A percentile compares a stretch with the other conserved stretches of the same genome.
Conservation (phyloP, 179 eudicot species). For the Patellifolia procumbens region DNA sequence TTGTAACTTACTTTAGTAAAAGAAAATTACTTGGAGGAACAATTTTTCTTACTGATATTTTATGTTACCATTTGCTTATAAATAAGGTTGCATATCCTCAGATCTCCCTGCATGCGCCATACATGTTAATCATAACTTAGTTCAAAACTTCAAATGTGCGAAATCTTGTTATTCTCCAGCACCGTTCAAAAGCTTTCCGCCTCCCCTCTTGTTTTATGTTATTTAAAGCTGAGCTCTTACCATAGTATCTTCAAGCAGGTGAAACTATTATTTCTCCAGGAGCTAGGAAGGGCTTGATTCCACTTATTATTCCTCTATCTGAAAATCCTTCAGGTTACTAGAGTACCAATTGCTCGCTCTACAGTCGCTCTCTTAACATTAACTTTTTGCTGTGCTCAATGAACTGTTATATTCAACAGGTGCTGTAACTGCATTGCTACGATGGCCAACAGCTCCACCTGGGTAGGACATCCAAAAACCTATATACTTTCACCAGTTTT, state of each 20-base stretch:
- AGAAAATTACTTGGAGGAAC: background rate
- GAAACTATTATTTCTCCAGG: conserved; percentile 76
- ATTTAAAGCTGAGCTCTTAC: background rate
- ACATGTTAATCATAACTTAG: too few relatives aligned
- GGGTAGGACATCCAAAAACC: conserved; percentile 53
- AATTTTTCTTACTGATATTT: background rate
- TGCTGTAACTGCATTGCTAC: conserved; percentile 69
- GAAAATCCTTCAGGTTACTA: conserved; percentile 57
- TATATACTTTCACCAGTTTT: conserved; percentile 18
- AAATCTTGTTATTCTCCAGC: background rate
- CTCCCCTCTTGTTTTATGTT: background rate
- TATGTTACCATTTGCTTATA: background rate
- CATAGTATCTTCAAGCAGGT: conserved; percentile 44
- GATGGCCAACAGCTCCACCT: conserved; percentile 97
- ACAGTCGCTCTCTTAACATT: background rate
- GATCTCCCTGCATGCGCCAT: too few relatives aligned
- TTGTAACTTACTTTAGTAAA: background rate
- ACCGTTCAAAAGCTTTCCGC: background rate
- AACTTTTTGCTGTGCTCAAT: conserved; percentile 9
- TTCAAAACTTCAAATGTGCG: too few relatives aligned
- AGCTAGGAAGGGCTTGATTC: conserved; percentile 74
- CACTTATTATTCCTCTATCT: conserved; percentile 80
- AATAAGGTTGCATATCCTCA: background rate
- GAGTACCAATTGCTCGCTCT: background rate
- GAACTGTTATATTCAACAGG: conserved; percentile 40